Conservation (phyloP, 768 basidiomycete species). For the Suillus ampliporus region DNA sequence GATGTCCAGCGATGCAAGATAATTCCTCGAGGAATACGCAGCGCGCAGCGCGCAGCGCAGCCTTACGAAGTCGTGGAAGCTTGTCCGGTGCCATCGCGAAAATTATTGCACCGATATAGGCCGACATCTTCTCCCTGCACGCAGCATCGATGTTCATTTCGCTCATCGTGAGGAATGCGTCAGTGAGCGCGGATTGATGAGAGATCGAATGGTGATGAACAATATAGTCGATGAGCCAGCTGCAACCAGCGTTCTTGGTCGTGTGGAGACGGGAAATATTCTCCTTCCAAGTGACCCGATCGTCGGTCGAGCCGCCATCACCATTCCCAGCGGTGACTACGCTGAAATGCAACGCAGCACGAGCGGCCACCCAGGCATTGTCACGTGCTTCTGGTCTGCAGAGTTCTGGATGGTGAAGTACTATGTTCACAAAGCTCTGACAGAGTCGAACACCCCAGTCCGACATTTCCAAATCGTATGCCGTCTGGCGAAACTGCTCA, state of each 20-base stretch:
- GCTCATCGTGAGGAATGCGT: conserved; percentile 16
- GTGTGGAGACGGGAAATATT: background rate
- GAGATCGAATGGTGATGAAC: conserved; percentile 6
- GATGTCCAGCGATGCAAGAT: conserved; percentile 7
- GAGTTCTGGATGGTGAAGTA: conserved; percentile 6
- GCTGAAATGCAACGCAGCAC: conserved; percentile 12
- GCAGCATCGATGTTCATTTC: conserved; percentile 7
- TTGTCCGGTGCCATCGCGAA: conserved; percentile 13
- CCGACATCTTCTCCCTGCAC: background rate
- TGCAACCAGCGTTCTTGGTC: background rate
- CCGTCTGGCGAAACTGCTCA: conserved; percentile 11
- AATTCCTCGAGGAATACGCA: conserved; percentile 9
- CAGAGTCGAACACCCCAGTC: conserved; percentile 12
- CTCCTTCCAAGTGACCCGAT: conserved; percentile 1
- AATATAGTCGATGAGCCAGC: conserved; percentile 17
- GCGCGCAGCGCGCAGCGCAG: conserved; percentile 10
- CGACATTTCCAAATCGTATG: conserved; percentile 5
- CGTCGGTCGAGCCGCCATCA: conserved; percentile 2
- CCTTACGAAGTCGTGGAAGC: conserved; percentile 10
- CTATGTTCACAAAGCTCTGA: conserved; percentile 4
- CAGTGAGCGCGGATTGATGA: conserved; percentile 11
- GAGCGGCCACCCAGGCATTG: conserved; percentile 9
- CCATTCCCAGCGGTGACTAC: conserved; percentile 10
- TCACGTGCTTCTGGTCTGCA: conserved; percentile 6
- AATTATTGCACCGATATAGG: conserved; percentile 8